Conservation (phyloP, 2,329 filamentous ascomycete species). For the Botrytis byssoidea region DNA sequence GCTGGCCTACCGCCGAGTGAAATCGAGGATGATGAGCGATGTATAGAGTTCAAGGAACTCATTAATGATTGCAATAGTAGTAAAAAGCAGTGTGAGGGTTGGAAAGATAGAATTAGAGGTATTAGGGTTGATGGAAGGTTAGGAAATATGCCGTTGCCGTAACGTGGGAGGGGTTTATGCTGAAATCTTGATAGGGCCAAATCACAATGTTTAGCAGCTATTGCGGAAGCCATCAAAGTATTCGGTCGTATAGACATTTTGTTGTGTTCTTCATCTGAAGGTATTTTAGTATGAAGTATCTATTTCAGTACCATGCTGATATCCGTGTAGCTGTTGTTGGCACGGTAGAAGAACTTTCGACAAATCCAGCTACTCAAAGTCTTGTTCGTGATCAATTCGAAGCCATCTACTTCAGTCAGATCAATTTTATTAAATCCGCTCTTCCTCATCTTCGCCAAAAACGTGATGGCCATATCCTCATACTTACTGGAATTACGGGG, state of each 20-base stretch:
- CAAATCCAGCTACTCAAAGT: conserved; percentile 68
- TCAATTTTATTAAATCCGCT: conserved; percentile 91
- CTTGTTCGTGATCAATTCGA: conserved; percentile 91
- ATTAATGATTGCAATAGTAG: conserved; percentile 65
- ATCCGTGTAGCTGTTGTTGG: conserved; percentile 69
- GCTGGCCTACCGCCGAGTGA: conserved; percentile 78
- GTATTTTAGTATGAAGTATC: conserved; percentile 44
- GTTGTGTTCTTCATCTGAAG: conserved; percentile 84
- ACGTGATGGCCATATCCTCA: conserved; percentile 83
- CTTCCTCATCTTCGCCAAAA: conserved; percentile 77
- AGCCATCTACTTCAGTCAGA: conserved; percentile 88
- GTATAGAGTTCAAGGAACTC: conserved; percentile 76
- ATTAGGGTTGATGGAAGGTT: conserved; percentile 59
- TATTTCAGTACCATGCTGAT: not conserved
- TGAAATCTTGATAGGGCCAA: conserved; percentile 35
- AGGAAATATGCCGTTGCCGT: not conserved
- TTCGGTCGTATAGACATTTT: conserved; percentile 90
- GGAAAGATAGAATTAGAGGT: conserved; percentile 72
- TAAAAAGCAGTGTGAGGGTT: conserved; percentile 67
- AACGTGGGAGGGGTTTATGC: not conserved
- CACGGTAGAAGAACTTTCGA: conserved; percentile 84
- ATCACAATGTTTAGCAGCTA: conserved; percentile 56
- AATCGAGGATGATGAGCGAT: conserved; percentile 73
- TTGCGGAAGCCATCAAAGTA: conserved; percentile 79
- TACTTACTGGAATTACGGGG: conserved; percentile 84